These are phyloP conservation scores for Acephala macrosclerotiorum DNA, from an alignment of 2,329 filamentous ascomycete genomes.

Conservation along the genomic window DNA sequence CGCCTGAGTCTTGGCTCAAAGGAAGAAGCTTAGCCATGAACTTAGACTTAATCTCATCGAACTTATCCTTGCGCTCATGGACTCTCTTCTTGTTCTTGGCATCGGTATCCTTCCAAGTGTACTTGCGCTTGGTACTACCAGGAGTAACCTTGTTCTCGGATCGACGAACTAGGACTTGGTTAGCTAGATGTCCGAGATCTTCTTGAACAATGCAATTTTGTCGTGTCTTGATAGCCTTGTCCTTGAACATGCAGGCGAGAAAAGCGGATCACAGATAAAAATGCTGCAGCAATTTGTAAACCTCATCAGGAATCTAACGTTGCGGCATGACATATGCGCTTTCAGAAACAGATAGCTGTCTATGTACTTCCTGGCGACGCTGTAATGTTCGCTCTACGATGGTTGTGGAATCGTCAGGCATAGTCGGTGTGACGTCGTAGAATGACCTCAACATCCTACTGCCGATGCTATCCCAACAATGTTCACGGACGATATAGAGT, in stretches of 20 bases:
- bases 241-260: neutral
- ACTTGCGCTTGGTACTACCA: neutral
- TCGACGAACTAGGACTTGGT: neutral
- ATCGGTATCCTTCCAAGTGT: conserved; percentile 4
- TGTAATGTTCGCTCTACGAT: no score
- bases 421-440: no score
- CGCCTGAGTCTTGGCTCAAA: no score
- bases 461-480: no score
- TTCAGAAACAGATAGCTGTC: no score
- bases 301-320: neutral
- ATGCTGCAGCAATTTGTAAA: neutral
- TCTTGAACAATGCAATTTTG: neutral
- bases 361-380: no score
- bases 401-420: no score
- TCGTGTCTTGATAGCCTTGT: neutral
- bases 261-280: neutral
- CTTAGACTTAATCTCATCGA: neutral
- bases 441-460: no score
- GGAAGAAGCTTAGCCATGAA: no score
- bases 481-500: no score
- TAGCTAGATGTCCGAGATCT: neutral
- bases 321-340: neutral
- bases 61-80: neutral
- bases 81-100: conserved; percentile 5
- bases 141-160: neutral